phyloP scores from a whole-genome alignment of 805 yeast genomes.

The Jamesozyma piceae region DNA sequence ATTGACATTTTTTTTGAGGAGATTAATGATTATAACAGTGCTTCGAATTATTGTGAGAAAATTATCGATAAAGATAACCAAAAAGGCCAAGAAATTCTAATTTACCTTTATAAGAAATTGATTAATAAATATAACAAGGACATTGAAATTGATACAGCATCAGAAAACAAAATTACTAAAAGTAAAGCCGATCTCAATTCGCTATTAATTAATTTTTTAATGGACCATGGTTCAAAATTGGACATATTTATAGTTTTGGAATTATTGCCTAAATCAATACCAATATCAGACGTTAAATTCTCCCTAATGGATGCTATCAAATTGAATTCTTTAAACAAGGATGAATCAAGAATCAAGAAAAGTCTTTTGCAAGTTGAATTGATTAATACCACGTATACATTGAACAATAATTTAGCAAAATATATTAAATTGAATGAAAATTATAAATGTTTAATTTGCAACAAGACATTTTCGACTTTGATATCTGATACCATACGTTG shows the following conservation, averaged over 20 bases:
- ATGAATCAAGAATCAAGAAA: slow-evolving; percentile 35
- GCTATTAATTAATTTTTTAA: slow-evolving; percentile 12
- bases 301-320: slow-evolving; percentile 41
- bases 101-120: slow-evolving; percentile 31
- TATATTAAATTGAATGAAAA: slow-evolving; percentile 35
- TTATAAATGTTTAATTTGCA: slow-evolving; percentile 50
- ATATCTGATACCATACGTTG: slow-evolving; percentile 15
- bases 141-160: slow-evolving; percentile 9
- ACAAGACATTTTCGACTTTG: slow-evolving; percentile 28
- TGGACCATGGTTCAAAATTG: slow-evolving; percentile 19
- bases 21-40: slow-evolving; percentile 45
- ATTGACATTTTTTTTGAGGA: slow-evolving; percentile 52
- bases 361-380: slow-evolving; percentile 48
- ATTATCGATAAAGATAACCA: slow-evolving; percentile 34
- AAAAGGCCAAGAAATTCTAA: slow-evolving; percentile 37
- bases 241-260: slow-evolving; percentile 32
- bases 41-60: slow-evolving; percentile 51
- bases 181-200: background rate
- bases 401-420: slow-evolving; percentile 32
- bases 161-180: background rate
- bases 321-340: slow-evolving; percentile 32
- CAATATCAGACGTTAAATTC: slow-evolving; percentile 34
- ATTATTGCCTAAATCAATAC: slow-evolving; percentile 43
- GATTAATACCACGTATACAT: slow-evolving; percentile 37
- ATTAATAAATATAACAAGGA: slow-evolving; percentile 26